These are phyloP conservation scores for Encephalitozoon romaleae DNA, from an alignment of 371 early-diverging fungal species.

Conservation along the genomic window DNA sequence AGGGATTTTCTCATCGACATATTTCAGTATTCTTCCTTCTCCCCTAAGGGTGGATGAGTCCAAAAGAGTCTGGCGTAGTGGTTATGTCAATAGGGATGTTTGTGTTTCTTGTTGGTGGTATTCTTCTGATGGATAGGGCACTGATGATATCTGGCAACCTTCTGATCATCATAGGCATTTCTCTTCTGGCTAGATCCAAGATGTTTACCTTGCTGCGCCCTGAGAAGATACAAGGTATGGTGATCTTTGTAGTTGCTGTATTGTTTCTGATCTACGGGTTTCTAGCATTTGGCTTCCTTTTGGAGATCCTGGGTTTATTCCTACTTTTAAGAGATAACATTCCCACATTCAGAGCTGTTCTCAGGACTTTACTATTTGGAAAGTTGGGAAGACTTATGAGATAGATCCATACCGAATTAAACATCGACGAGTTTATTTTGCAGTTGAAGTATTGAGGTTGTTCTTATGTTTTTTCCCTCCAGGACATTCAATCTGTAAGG, in stretches of 20 bases:
- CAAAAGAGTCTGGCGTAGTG: slow-evolving; percentile 36
- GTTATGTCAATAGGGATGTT: slow-evolving; percentile 27
- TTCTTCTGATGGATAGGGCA: slow-evolving; percentile 45
- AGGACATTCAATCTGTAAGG: not conserved
- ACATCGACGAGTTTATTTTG: not conserved
- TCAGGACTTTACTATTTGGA: slow-evolving; percentile 23
- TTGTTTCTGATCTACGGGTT: slow-evolving; percentile 18
- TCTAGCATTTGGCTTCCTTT: slow-evolving; percentile 30
- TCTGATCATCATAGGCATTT: slow-evolving; percentile 33
- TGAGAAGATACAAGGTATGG: slow-evolving; percentile 35
- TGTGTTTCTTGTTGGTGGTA: slow-evolving; percentile 31
- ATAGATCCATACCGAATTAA: not conserved
- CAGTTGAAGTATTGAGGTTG: not conserved
- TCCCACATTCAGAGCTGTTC: slow-evolving; percentile 36
- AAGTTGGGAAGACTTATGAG: not conserved
- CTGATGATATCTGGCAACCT: slow-evolving; percentile 44
- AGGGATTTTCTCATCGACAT: not conserved
- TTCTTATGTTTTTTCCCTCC: not conserved
- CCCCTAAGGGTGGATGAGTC: slow-evolving; percentile 2
- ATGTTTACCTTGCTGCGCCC: slow-evolving; percentile 10
- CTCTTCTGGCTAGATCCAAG: slow-evolving; percentile 17
- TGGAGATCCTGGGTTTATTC: slow-evolving; percentile 36
- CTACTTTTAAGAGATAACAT: slow-evolving; percentile 25
- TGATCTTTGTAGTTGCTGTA: slow-evolving; percentile 36
- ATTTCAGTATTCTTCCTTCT: not conserved